Conservation (phyloP, 2,329 filamentous ascomycete genomes). For the Hymenoscyphus repandus region DNA sequence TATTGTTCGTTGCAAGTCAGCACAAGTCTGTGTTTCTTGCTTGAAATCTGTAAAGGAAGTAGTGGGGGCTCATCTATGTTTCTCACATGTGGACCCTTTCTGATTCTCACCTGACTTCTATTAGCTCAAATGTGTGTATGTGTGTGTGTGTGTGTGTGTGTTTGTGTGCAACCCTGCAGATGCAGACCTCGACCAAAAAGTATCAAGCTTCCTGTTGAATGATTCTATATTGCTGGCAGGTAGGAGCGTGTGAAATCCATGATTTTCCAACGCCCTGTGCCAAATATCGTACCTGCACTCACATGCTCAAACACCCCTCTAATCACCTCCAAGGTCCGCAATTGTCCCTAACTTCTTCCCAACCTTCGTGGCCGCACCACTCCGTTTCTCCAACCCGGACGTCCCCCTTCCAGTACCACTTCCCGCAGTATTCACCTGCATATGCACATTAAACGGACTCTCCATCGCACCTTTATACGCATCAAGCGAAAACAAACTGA, state of each 20-base stretch:
- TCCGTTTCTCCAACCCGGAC: conserved; percentile 15
- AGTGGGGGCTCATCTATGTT: no score
- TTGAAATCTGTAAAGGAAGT: no score
- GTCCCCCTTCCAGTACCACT: conserved; percentile 6
- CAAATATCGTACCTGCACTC: not conserved
- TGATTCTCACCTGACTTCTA: no score
- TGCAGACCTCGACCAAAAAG: no score
- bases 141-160: no score
- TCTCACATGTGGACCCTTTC: no score
- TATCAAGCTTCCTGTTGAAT: no score
- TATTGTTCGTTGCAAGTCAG: no score
- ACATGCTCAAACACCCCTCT: not conserved
- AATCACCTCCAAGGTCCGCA: conserved; percentile 24
- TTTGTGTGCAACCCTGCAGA: no score
- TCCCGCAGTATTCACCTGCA: not conserved
- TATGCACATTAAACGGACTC: conserved; percentile 50
- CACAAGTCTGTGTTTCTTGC: no score
- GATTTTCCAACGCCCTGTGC: not conserved
- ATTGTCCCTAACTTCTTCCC: conserved; percentile 33
- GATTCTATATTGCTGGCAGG: no score
- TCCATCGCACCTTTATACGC: conserved; percentile 56
- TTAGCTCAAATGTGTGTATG: no score
- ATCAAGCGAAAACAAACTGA: conserved; percentile 59
- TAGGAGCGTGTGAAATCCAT: not conserved
- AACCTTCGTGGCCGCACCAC: conserved; percentile 24